phyloP scores from a whole-genome alignment of 257 asterid species.

The Prunella vulgaris region DNA sequence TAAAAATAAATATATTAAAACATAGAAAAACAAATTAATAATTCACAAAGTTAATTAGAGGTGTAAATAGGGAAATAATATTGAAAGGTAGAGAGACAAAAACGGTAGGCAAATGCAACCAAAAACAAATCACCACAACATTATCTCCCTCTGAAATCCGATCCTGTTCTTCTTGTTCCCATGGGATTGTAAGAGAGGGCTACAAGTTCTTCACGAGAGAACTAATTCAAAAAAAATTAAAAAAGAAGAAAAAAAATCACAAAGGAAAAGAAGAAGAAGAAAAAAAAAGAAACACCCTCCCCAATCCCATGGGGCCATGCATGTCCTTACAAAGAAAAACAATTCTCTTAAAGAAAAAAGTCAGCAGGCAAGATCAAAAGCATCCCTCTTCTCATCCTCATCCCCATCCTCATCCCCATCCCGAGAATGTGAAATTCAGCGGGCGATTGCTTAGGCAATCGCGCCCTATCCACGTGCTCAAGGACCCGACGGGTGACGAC shows the following conservation, averaged over 20 bases:
- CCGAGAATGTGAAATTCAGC: constrained; percentile 19
- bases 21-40: not conserved
- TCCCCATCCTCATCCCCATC: not conserved
- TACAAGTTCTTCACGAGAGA: not conserved
- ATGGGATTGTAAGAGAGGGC: constrained; percentile 33
- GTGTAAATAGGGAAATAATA: not conserved
- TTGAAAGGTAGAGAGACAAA: constrained; percentile 35
- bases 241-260: no score
- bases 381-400: not conserved
- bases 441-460: constrained; percentile 30
- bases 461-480: constrained; percentile 40
- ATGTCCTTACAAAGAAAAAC: constrained; percentile 45
- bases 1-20: not conserved
- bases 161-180: constrained; percentile 26
- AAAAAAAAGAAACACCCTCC: not conserved
- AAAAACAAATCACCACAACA: constrained; percentile 11
- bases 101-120: constrained; percentile 27
- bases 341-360: constrained; percentile 31
- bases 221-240: not conserved
- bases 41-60: not conserved
- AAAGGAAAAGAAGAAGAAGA: no score
- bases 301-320: constrained; percentile 82
- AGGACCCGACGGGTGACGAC: constrained; percentile 42
- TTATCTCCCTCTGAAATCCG: constrained; percentile 21
- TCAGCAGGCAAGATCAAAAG: constrained; percentile 4